phyloP scores from a whole-genome alignment of 495 filamentous ascomycete genomes.

The Hyaloscypha variabilis region DNA sequence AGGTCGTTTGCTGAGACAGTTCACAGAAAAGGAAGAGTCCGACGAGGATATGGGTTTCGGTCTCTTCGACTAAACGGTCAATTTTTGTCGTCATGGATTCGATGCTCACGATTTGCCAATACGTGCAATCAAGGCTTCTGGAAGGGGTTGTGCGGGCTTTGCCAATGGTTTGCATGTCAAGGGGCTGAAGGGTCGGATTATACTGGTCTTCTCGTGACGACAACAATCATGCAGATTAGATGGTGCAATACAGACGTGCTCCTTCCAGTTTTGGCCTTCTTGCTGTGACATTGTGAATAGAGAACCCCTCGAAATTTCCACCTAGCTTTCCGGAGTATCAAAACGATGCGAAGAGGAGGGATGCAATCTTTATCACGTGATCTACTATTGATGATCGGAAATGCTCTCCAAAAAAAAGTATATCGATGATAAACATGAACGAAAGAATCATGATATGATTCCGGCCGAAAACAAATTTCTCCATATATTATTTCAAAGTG shows the following conservation, averaged over 20 bases:
- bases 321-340: no score
- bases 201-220: conserved; percentile 24
- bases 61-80: conserved; percentile 86
- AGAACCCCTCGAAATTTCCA: not conserved
- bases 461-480: not conserved
- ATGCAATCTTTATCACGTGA: no score
- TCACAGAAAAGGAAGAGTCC: conserved; percentile 75
- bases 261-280: conserved; percentile 21
- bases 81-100: conserved; percentile 14
- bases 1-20: conserved; percentile 34
- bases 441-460: no score
- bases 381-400: no score
- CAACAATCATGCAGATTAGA: conserved; percentile 26
- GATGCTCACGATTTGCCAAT: conserved; percentile 14
- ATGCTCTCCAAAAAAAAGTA: no score
- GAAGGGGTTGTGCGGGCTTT: conserved; percentile 32
- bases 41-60: conserved; percentile 99
- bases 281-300: not conserved
- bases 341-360: not conserved
- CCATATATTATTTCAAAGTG: not conserved
- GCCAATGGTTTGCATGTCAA: conserved; percentile 29
- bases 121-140: conserved; percentile 22
- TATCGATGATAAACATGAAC: no score
- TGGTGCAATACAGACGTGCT: conserved; percentile 33
- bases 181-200: conserved; percentile 23